phyloP scores from a whole-genome alignment of 2,329 filamentous ascomycete species.

The Colletotrichum sp. region DNA sequence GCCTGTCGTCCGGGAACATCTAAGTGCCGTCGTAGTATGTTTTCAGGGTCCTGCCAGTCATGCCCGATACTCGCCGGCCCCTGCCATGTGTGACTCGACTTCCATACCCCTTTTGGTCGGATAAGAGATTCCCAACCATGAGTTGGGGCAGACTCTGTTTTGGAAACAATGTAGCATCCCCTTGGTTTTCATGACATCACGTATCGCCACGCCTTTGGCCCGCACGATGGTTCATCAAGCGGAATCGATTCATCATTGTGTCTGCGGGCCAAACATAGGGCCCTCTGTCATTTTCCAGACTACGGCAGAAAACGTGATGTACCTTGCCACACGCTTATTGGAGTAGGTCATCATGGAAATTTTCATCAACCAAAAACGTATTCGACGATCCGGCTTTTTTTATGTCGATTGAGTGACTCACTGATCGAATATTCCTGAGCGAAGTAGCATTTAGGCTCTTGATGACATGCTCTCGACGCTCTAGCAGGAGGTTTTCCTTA shows the following conservation, averaged over 20 bases:
- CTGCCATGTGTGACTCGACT: not conserved
- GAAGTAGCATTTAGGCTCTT: not conserved
- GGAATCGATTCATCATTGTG: not conserved
- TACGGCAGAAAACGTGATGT: not conserved
- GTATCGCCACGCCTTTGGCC: not conserved
- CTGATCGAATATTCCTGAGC: not conserved
- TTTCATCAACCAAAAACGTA: not conserved
- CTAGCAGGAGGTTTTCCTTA: not conserved
- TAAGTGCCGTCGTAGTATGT: not conserved
- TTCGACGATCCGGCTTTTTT: not conserved
- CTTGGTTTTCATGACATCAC: not conserved
- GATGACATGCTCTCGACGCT: not conserved
- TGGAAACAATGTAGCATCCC: not conserved
- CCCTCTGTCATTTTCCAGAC: not conserved
- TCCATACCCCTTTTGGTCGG: not conserved
- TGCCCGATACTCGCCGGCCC: not conserved
- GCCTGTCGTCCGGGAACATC: not conserved
- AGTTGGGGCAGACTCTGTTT: not conserved
- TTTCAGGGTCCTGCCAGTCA: not conserved
- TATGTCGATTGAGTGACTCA: not conserved
- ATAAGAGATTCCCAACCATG: not conserved
- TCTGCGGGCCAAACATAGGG: not conserved
- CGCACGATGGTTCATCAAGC: not conserved
- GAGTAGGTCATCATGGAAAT: not conserved
- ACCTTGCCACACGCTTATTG: not conserved